Conservation (phyloP, 129 eudicot species). For the Flaveria sonorensis region DNA sequence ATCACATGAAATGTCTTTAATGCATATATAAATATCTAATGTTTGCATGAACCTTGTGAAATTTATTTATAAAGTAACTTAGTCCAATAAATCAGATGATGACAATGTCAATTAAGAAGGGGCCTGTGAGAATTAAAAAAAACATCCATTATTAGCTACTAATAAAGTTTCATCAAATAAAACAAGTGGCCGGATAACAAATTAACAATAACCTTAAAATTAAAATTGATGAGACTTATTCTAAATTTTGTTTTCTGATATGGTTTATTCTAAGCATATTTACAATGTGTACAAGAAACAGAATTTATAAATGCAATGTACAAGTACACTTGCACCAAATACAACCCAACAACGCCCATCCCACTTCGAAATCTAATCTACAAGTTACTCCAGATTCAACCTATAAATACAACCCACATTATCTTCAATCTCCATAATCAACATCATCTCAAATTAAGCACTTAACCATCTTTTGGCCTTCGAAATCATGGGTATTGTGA, state of each 20-base stretch:
- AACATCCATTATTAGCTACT: background rate
- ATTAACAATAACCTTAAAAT: conserved; percentile 11
- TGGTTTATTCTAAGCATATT: conserved; percentile 17
- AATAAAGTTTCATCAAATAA: conserved; percentile 1
- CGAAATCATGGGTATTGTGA: conserved; percentile 40
- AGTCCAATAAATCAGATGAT: background rate
- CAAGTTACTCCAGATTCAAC: background rate
- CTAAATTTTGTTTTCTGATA: conserved; percentile 21
- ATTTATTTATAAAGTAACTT: background rate
- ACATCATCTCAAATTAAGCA: conserved; percentile 4
- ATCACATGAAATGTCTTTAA: conserved; percentile 15
- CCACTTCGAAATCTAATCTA: background rate
- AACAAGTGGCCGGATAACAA: background rate
- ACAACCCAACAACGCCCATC: conserved; percentile 9
- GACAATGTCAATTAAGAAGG: too few species aligned
- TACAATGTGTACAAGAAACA: conserved; percentile 23
- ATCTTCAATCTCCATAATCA: conserved; percentile 6
- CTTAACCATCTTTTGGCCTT: conserved; percentile 12
- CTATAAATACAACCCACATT: conserved; percentile 30
- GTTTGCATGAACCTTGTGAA: conserved; percentile 14
- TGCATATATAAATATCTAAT: conserved; percentile 7
- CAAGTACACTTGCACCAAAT: conserved; percentile 5
- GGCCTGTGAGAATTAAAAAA: background rate
- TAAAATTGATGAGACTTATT: conserved; percentile 9
- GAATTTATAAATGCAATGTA: conserved; percentile 16